These are phyloP conservation scores for Yamagishiella unicocca DNA, from an alignment of 139 green algal species.

Conservation along the genomic window DNA sequence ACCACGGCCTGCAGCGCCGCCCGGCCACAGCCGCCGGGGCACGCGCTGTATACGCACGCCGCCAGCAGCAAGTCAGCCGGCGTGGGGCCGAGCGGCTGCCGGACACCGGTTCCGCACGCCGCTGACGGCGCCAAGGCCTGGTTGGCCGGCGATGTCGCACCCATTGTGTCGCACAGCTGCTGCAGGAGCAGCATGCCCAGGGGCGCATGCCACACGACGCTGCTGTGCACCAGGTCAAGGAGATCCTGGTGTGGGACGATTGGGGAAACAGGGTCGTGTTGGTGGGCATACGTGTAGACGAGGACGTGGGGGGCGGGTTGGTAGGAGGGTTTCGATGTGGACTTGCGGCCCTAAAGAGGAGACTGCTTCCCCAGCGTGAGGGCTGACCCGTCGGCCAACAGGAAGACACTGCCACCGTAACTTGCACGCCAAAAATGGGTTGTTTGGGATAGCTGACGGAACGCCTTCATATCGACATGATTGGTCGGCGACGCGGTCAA, in stretches of 20 bases:
- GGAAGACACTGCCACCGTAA: too few relatives aligned
- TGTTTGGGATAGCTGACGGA: background rate
- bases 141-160: background rate
- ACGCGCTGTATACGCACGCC: background rate
- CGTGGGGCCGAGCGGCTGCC: background rate
- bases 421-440: too few relatives aligned
- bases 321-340: background rate
- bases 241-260: background rate
- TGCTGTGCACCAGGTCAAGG: background rate
- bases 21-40: background rate
- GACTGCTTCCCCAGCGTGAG: background rate
- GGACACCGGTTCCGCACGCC: background rate
- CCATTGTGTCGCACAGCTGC: background rate
- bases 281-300: background rate
- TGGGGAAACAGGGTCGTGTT: background rate
- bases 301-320: background rate
- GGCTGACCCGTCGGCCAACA: background rate
- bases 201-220: background rate
- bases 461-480: background rate
- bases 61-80: slow-evolving; percentile 7
- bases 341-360: background rate
- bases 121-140: background rate
- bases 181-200: slow-evolving; percentile 16
- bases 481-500: background rate
- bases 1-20: slow-evolving; percentile 16